These are phyloP conservation scores for Blastobotrys robertii DNA, from an alignment of 805 yeast genomes.

Conservation along the genomic window DNA sequence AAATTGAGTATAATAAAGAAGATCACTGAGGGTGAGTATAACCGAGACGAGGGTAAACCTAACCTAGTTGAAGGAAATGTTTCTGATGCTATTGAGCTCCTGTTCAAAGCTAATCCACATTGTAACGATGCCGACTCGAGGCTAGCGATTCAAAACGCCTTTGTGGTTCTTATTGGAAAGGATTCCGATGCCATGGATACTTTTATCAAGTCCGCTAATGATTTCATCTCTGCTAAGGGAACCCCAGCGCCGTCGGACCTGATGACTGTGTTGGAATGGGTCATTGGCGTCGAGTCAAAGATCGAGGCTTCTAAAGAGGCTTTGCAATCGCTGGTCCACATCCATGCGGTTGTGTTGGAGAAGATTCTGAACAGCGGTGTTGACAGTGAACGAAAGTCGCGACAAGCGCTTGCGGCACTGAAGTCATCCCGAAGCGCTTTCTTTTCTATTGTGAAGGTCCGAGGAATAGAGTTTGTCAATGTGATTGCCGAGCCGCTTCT, in stretches of 20 bases:
- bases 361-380: constrained; percentile 26
- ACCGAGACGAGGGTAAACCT: background rate
- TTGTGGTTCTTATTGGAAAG: constrained; percentile 29
- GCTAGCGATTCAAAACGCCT: constrained; percentile 31
- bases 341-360: constrained; percentile 33
- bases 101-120: constrained; percentile 40
- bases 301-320: constrained; percentile 18
- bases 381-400: constrained; percentile 16
- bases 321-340: constrained; percentile 22
- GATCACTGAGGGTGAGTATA: background rate
- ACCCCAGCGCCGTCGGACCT: constrained; percentile 43
- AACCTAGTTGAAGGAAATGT: background rate
- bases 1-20: background rate
- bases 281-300: constrained; percentile 28
- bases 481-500: constrained; percentile 5
- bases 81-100: constrained; percentile 9
- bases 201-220: constrained; percentile 21
- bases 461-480: constrained; percentile 5
- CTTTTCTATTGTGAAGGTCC: constrained; percentile 11
- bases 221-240: background rate
- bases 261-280: constrained; percentile 51
- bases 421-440: constrained; percentile 22
- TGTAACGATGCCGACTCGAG: constrained; percentile 46
- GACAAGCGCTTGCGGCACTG: constrained; percentile 18
- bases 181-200: constrained; percentile 29